Evolutionary conservation across 139 green algal species (phyloP).

Genomic region (Mesostigma viride): DNA sequence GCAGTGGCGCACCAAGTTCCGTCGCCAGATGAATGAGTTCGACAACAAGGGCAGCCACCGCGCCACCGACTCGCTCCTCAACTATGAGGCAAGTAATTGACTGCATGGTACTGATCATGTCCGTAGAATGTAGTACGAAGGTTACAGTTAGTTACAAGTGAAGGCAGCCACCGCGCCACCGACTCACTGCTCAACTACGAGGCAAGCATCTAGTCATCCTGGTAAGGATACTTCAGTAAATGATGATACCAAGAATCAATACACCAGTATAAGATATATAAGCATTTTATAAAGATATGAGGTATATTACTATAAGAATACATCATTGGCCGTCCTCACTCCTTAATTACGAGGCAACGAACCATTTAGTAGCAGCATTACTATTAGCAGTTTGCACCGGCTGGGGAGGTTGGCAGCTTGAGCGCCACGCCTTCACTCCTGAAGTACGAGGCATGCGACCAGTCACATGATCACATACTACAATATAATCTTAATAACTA

Average conservation of each 20-base stretch:
- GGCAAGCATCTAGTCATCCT: slow-evolving; percentile 2
- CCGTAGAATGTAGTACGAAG: not conserved
- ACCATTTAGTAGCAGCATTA: no score
- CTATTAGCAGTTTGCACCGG: no score
- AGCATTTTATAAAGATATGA: not conserved
- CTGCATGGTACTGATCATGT: slow-evolving; percentile 58
- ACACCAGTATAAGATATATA: not conserved
- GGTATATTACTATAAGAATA: not conserved
- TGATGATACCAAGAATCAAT: not conserved
- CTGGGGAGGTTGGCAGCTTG: no score
- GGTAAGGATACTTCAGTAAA: not conserved
- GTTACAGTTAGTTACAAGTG: not conserved
- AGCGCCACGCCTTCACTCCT: no score
- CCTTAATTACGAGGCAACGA: no score
- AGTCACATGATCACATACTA: no score
- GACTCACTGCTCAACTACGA: slow-evolving; percentile 97
- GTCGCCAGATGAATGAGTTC: slow-evolving; percentile 72
- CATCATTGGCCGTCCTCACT: no score
- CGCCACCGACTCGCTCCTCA: slow-evolving; percentile 83
- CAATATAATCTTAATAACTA: no score
- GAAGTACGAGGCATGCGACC: no score
- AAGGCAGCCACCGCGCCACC: slow-evolving; percentile 50
- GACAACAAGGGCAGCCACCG: slow-evolving; percentile 48
- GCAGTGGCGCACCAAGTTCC: slow-evolving; percentile 76
- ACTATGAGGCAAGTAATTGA: slow-evolving; percentile 65